phyloP scores from a whole-genome alignment of 2,329 filamentous ascomycete genomes.

The Beauveria bassiana region DNA sequence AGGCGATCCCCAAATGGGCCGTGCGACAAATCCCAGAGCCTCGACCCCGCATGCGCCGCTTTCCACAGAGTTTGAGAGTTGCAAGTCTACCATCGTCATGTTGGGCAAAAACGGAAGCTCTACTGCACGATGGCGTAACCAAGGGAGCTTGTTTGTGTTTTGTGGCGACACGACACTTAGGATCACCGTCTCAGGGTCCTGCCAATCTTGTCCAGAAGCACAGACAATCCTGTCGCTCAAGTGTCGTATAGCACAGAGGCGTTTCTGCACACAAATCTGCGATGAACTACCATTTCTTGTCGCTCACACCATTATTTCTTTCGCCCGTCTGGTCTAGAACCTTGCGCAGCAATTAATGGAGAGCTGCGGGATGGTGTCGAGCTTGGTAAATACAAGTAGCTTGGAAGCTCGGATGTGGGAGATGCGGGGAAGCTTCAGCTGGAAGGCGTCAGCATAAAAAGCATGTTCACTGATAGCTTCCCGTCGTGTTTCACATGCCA shows the following conservation, averaged over 20 bases:
- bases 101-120: not conserved
- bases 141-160: not conserved
- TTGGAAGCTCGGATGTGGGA: not conserved
- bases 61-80: not conserved
- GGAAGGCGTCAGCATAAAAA: not conserved
- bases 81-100: not conserved
- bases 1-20: constrained; percentile 1
- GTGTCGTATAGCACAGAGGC: not conserved
- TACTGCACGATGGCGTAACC: constrained; percentile 9
- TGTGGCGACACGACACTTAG: not conserved
- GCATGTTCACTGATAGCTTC: not conserved
- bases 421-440: constrained; percentile 8
- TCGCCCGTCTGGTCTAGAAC: constrained; percentile 2
- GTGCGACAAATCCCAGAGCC: constrained; percentile 7
- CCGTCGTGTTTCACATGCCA: constrained; percentile 2
- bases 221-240: not conserved
- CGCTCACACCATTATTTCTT: not conserved
- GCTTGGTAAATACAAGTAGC: not conserved
- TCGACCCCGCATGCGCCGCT: constrained; percentile 1
- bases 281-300: not conserved
- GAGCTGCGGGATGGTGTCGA: constrained; percentile 3
- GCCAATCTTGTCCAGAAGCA: not conserved
- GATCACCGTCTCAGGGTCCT: constrained; percentile 9
- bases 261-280: not conserved
- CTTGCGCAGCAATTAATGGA: not conserved